Evolutionary conservation across 768 basidiomycete genomes (phyloP).

Genomic region (Cubamyces lactineus): DNA sequence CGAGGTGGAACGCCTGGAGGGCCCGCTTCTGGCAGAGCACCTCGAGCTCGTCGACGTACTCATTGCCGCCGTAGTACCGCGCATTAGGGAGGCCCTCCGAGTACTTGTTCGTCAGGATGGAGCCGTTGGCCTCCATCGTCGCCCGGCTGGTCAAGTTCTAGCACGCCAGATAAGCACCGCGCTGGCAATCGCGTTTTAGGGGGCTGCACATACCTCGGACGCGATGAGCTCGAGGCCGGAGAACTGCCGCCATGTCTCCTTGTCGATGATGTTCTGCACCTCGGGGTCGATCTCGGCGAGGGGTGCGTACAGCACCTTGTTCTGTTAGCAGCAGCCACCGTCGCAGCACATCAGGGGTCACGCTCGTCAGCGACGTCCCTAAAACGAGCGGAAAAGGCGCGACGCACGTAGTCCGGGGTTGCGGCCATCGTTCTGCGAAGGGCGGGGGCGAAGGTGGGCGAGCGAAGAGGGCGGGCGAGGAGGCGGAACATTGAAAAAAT

Average conservation of each 20-base stretch:
- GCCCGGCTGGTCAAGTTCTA: conserved; percentile 97
- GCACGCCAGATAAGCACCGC: conserved; percentile 4
- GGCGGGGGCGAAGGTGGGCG: conserved; percentile 26
- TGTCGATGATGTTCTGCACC: conserved; percentile 97
- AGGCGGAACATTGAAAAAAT: conserved; percentile 38
- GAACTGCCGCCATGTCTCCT: conserved; percentile 98
- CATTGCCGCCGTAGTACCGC: conserved; percentile 97
- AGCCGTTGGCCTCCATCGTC: conserved; percentile 98
- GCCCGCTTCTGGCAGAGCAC: conserved; percentile 94
- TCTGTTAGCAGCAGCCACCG: conserved; percentile 50
- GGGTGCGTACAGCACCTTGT: conserved; percentile 87
- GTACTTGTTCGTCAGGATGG: conserved; percentile 98
- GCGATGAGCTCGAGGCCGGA: conserved; percentile 98
- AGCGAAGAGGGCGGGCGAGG: conserved; percentile 36
- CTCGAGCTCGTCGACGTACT: conserved; percentile 97
- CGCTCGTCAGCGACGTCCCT: neutral
- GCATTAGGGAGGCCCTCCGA: conserved; percentile 99
- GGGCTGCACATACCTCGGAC: conserved; percentile 74
- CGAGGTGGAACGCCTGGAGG: conserved; percentile 93
- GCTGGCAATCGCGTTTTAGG: neutral
- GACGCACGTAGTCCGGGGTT: conserved; percentile 66
- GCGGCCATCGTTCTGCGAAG: conserved; percentile 58
- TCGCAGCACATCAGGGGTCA: neutral
- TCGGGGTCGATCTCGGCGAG: conserved; percentile 92
- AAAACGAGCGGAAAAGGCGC: neutral